These are phyloP conservation scores for Tylopilus rubrobrunneus DNA, from an alignment of 768 basidiomycete species.

Conservation along the genomic window DNA sequence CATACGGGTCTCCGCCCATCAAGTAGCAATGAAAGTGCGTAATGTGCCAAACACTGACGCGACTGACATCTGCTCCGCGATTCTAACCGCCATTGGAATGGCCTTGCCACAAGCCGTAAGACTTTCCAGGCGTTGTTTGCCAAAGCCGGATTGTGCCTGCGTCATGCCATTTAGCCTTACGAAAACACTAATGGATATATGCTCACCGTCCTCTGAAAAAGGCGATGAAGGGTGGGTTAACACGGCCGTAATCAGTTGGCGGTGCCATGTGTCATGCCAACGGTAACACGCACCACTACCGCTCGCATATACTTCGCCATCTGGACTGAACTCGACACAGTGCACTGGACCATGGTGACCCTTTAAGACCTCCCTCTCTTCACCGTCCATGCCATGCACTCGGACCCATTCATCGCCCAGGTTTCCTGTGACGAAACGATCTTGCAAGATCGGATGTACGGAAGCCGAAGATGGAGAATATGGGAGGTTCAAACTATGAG, in stretches of 20 bases:
- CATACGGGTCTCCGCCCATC: too few relatives aligned
- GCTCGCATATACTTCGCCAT: conserved; percentile 96
- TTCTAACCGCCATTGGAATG: conserved; percentile 38
- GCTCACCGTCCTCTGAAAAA: conserved; percentile 68
- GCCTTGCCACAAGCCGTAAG: conserved; percentile 89
- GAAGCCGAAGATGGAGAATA: conserved; percentile 94
- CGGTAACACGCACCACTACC: conserved; percentile 74
- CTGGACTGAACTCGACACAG: conserved; percentile 89
- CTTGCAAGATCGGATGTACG: conserved; percentile 83
- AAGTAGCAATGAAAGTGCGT: conserved; percentile 1
- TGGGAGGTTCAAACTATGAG: conserved; percentile 73
- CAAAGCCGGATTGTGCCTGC: conserved; percentile 91
- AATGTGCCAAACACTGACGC: conserved; percentile 3
- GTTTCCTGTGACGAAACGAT: conserved; percentile 91
- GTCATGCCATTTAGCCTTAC: conserved; percentile 5
- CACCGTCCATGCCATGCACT: conserved; percentile 85
- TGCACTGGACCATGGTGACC: conserved; percentile 98
- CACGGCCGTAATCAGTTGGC: conserved; percentile 8
- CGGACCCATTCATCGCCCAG: conserved; percentile 94
- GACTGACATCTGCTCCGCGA: not conserved
- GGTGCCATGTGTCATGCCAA: not conserved
- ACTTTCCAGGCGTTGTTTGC: conserved; percentile 94
- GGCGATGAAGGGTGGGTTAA: not conserved
- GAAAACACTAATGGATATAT: not conserved
- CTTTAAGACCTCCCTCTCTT: conserved; percentile 87